phyloP scores from a whole-genome alignment of 2,329 filamentous ascomycete genomes.

The Leptographium lundbergii region DNA sequence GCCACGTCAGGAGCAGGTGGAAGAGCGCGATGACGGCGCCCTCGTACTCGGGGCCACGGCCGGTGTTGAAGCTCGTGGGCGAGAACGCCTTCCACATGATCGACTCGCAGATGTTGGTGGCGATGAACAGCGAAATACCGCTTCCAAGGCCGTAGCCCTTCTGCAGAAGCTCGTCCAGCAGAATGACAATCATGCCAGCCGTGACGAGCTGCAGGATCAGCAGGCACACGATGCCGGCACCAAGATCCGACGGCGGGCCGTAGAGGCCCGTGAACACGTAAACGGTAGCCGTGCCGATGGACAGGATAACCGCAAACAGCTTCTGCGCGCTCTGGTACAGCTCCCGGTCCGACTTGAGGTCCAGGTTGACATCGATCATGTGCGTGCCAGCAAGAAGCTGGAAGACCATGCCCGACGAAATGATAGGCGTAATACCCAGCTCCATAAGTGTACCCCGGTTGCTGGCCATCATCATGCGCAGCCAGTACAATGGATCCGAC shows the following conservation, averaged over 20 bases:
- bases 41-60: constrained; percentile 97
- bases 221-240: constrained; percentile 95
- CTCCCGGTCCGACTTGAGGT: constrained; percentile 99
- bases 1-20: constrained; percentile 96
- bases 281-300: constrained; percentile 93
- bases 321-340: constrained; percentile 99
- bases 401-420: constrained; percentile 99
- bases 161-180: constrained; percentile 96
- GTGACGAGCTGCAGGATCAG: constrained; percentile 96
- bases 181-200: constrained; percentile 96
- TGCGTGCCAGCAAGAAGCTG: constrained; percentile 98
- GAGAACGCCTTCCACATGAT: constrained; percentile 99
- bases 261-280: constrained; percentile 98
- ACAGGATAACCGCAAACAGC: constrained; percentile 94
- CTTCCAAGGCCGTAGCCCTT: constrained; percentile 98
- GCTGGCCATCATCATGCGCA: constrained; percentile 99
- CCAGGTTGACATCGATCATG: constrained; percentile 99
- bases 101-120: constrained; percentile 99
- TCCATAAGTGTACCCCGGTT: constrained; percentile 96
- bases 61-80: constrained; percentile 97
- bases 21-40: constrained; percentile 96
- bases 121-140: constrained; percentile 98
- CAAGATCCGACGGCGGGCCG: constrained; percentile 89
- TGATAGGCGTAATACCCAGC: constrained; percentile 94
- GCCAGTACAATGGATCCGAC: constrained; percentile 97